Evolutionary conservation across 495 filamentous ascomycete genomes (phyloP), one percentile per base, ranked within the genome.

Genomic region (Copromyces sp.): DNA sequence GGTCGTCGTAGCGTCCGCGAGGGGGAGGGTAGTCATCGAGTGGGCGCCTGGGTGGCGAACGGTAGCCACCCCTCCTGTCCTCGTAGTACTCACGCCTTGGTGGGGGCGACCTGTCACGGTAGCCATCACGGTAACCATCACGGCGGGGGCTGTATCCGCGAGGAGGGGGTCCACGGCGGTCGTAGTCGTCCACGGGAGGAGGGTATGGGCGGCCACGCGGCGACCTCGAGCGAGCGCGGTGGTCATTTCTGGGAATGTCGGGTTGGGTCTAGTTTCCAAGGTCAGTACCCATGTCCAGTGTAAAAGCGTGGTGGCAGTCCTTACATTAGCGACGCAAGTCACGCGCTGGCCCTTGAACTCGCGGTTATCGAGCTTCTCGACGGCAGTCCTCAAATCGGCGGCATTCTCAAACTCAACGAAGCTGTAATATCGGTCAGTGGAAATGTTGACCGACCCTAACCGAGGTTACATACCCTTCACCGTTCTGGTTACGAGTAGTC

Each of bases 321-420:
- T 82, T 90, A 97, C 94, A 84, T 97, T 94, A 72, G 93, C 88
- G 75, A 92, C 83, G 80, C 95, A 99, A 70, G 84, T 89, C 70
- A 99, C 94, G 75, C 88, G 86, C 69, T 87, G 86, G 74, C 92
- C 93, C 83, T 98, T 97, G 84, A 98, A 98, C 74, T 96, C 93
- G 76, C 89, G 90, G 74, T 88, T 88, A 78, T 99, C 95, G 61
- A 99, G 90, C 81, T 97, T 97, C 78, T 97, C 91, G 72, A 98
- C 91, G 44, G 96, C 95, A 47, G 90, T 89, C 80, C 93, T 94
- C 71, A 99, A 85, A 80, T 99, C 95, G 71, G 88, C 89, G 39
- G 91, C 90, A 69, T 93, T 97, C 83, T 99, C 96, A 77, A 97
- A 99, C 81, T 99, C 95, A 77, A 99, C 95, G 82, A 98, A 98